Base-by-base conservation (phyloP, 352 stramenopile species). In the Plasmopara halstedii region DNA sequence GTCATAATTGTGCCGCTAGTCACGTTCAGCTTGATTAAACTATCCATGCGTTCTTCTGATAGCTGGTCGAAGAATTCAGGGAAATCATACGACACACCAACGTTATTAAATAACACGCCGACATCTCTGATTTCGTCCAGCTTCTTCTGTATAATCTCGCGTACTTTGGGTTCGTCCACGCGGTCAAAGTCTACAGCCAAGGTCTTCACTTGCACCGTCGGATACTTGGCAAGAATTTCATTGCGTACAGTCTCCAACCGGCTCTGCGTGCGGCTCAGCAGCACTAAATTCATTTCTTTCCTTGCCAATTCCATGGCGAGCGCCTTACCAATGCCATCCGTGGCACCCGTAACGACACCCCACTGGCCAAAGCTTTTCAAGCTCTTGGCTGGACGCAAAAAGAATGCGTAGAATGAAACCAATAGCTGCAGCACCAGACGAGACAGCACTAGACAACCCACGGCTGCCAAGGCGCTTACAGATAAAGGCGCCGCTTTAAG, bases 61-160 rank as follows among this genome's bases (percentile, higher is more conserved):
- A 99, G 74, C 64, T 99, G 94, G 46, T 97, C 76, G 73, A 99
- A 99, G 78, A 96, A 99, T 70, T 77, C 86, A 5, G 96, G 94
- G 67, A 98, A 98, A 43, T 96, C 88, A 75, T 99, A 99, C 49
- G 86, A 98, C 34, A 98, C 88, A 46, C 97, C 97, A 18, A 99
- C 97, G 71, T 99, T 99, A 81, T 99, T 99, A 55, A 99, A 87
- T 23, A 99, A 83, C 43, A 99, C 81, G 23, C 95, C 97, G 22
- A 99, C 62, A 50, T 99, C 95, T 52, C 97, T 64, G 17, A 87
- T 67, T 38, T 94, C 65, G 37, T 67, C 57, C 26, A 88, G 56
- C 29, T 73, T 64, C 39, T 58, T 62, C 40, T 69, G 56, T 39
- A 91, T 70, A 21, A 54, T 64, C 48, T 62, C 42, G 45, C 69